These are phyloP conservation scores for Melastoma malabathricum DNA, from an alignment of 345 rosid species.

Conservation along the genomic window DNA sequence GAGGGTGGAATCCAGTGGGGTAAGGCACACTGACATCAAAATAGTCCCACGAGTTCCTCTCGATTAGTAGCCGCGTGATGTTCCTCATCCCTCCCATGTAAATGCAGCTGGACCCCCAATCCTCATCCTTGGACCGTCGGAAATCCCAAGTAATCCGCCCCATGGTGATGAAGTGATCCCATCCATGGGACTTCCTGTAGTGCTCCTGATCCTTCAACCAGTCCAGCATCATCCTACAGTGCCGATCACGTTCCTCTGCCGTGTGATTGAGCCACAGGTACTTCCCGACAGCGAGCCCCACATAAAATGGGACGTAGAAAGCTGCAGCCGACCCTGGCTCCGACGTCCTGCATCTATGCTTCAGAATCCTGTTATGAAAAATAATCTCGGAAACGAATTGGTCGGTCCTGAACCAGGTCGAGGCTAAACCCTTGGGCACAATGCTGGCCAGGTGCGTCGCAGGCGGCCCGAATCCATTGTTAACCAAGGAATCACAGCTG, in stretches of 20 bases:
- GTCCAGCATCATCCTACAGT: slow-evolving; percentile 47
- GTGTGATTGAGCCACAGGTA: slow-evolving; percentile 48
- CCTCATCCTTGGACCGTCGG: slow-evolving; percentile 52
- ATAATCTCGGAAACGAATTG: slow-evolving; percentile 78
- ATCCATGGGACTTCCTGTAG: slow-evolving; percentile 57
- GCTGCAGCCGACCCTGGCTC: slow-evolving; percentile 65
- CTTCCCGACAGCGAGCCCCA: slow-evolving; percentile 87
- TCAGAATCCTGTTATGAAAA: slow-evolving; percentile 62
- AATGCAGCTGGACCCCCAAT: slow-evolving; percentile 92
- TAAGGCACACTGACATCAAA: slow-evolving; percentile 90
- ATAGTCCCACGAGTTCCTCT: slow-evolving; percentile 97
- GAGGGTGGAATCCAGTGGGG: slow-evolving; percentile 98
- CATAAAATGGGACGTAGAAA: slow-evolving; percentile 82
- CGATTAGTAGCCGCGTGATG: slow-evolving; percentile 85
- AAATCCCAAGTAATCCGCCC: slow-evolving; percentile 99
- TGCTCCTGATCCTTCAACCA: slow-evolving; percentile 62
- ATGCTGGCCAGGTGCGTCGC: slow-evolving; percentile 37
- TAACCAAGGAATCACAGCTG: slow-evolving; percentile 52
- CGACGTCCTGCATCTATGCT: slow-evolving; percentile 56
- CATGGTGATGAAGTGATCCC: slow-evolving; percentile 94
- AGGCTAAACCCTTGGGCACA: slow-evolving; percentile 46
- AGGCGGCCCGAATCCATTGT: slow-evolving; percentile 57
- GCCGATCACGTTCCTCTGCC: slow-evolving; percentile 58
- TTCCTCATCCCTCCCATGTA: slow-evolving; percentile 71
- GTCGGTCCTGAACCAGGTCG: slow-evolving; percentile 91